Base-by-base conservation (phyloP, 768 basidiomycete genomes). In the Tulasnella sp. region DNA sequence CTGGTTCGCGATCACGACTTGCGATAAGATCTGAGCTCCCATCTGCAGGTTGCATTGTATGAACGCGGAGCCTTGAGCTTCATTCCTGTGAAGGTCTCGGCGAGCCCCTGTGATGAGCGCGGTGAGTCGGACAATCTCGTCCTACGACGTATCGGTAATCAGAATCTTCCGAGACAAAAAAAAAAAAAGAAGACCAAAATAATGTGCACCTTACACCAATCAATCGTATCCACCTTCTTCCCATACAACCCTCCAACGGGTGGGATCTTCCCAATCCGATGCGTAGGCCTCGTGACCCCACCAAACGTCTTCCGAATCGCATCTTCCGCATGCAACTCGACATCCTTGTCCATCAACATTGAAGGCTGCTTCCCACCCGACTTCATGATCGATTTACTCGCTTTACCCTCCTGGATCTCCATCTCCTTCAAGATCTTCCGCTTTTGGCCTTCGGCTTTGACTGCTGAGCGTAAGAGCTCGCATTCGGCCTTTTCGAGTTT, bases 11-110 rank as follows among this genome's bases (percentile, higher is more conserved):
- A 76, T 76, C 27, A 83, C 67, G 61, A 77, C 79, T 68, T 86
- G 84, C 0, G 77, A 76, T 11, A 85, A 77, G 61, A 87, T 79
- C 68, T 86, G 84, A 0, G 85, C 86, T 3, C 83, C 85, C 66
- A 86, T 79, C 68, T 86, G 85, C 51, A 83, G 74, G 67, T 86
- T 82, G 71, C 84, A 84, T 42, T 78, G 76, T 58, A 86, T 79
- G 70, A 88, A 86, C 0, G 74, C 79, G 61, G 77, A 76, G 4
- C 80, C 80, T 32, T 80, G 63, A 49, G 78, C 78, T 64, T 77
- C 78, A 1, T 74, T 75, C 59, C 76, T 69, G 7, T 68, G 62
- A 17, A 76, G 67, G 9, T 73, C 62, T 47, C 70, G 67, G 19
- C 79, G 67, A 29, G 67, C 68, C 8, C 74, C 71, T 7, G 76